phyloP scores from a whole-genome alignment of 2,329 filamentous ascomycete species.

The Periconia sp. region DNA sequence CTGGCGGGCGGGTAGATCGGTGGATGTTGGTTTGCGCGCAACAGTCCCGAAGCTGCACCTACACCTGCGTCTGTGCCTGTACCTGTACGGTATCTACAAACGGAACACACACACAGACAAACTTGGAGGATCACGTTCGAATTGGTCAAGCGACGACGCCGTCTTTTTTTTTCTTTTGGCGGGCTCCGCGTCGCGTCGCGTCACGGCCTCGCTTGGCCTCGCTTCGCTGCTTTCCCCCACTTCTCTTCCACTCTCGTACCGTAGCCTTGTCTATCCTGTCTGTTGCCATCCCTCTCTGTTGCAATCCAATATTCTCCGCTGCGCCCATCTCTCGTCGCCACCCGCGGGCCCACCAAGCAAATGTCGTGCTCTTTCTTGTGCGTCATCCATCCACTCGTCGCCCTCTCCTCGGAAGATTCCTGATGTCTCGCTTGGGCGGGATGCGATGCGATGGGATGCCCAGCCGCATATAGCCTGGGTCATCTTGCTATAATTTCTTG shows the following conservation, averaged over 20 bases:
- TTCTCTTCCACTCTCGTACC: not conserved
- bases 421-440: constrained; percentile 33
- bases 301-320: constrained; percentile 12
- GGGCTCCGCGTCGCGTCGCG: not conserved
- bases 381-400: constrained; percentile 28
- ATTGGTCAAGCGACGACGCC: too few species aligned
- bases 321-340: constrained; percentile 13
- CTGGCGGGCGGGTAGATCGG: constrained; percentile 31
- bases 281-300: constrained; percentile 2
- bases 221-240: not conserved
- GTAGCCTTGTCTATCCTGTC: not conserved
- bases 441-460: constrained; percentile 19
- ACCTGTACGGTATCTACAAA: too few species aligned
- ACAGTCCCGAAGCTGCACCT: constrained; percentile 12
- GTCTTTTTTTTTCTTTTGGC: too few species aligned
- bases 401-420: constrained; percentile 33
- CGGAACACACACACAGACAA: too few species aligned
- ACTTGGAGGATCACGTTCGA: too few species aligned
- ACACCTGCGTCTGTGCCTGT: not conserved
- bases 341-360: constrained; percentile 9
- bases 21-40: constrained; percentile 24
- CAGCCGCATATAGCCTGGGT: constrained; percentile 43
- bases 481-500: constrained; percentile 34
- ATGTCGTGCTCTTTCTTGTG: constrained; percentile 26
- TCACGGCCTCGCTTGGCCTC: not conserved